These are phyloP conservation scores for Clausena lansium DNA, from an alignment of 345 rosid genomes.

Conservation along the genomic window DNA sequence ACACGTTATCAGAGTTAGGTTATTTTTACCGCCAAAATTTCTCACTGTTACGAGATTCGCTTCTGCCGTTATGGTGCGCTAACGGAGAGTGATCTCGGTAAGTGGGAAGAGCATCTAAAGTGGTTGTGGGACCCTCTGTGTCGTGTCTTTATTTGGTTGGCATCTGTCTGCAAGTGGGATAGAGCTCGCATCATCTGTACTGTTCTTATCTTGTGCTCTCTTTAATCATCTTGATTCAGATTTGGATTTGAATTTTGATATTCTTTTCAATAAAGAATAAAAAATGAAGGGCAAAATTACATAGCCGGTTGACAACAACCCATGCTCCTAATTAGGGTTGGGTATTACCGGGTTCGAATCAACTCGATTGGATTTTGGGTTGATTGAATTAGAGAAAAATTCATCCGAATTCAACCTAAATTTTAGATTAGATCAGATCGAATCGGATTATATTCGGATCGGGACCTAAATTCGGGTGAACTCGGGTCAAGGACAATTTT, in stretches of 20 bases:
- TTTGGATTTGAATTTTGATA: no score
- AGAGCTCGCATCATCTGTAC: background rate
- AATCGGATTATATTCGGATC: no score
- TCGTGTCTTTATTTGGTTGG: background rate
- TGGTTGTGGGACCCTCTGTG: background rate
- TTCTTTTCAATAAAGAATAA: background rate
- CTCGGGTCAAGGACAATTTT: no score
- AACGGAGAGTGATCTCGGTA: constrained; percentile 11
- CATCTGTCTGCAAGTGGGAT: background rate
- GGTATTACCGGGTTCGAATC: no score
- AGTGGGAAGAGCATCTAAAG: background rate
- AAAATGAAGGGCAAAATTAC: background rate
- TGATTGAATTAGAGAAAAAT: no score
- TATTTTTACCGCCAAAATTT: constrained; percentile 45
- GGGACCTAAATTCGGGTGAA: no score
- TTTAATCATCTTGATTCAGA: no score
- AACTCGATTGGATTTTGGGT: no score
- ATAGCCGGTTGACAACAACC: no score
- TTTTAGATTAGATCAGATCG: no score
- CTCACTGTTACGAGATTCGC: constrained; percentile 30
- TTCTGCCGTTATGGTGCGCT: constrained; percentile 24
- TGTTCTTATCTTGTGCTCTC: background rate
- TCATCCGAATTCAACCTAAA: no score
- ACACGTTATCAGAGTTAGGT: constrained; percentile 14
- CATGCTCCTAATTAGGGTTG: no score